Conservation (phyloP, 1,139 yeast species). For the Pneumocystis murina region DNA sequence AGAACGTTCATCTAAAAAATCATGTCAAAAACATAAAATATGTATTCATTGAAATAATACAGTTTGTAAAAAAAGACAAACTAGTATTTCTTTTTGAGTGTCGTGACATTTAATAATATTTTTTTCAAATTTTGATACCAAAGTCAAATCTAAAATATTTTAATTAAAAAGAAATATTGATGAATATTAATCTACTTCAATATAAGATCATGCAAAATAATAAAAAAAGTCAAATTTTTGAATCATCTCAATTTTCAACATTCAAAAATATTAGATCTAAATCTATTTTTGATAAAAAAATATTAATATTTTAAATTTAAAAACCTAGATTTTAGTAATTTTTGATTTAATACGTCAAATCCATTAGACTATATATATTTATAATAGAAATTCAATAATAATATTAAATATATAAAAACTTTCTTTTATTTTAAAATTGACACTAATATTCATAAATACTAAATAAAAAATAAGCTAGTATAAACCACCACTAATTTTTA, state of each 20-base stretch:
- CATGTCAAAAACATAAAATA: slow-evolving; percentile 14
- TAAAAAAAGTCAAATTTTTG: background rate
- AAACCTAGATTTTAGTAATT: background rate
- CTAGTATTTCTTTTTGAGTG: slow-evolving; percentile 15
- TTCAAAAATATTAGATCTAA: background rate
- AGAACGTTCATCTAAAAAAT: slow-evolving; percentile 13
- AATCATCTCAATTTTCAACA: background rate
- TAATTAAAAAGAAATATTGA: background rate
- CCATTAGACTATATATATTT: too few species aligned
- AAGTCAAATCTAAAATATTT: background rate
- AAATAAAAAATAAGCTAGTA: too few species aligned
- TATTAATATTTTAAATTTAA: background rate
- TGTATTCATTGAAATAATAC: slow-evolving; percentile 5
- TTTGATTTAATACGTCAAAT: too few species aligned
- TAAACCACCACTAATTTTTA: too few species aligned
- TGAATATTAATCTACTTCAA: background rate
- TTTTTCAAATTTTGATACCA: background rate
- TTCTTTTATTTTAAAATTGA: too few species aligned
- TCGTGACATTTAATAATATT: slow-evolving; percentile 9
- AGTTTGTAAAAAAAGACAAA: background rate
- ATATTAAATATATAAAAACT: too few species aligned
- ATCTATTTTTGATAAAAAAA: background rate
- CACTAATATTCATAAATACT: too few species aligned
- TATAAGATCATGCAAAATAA: background rate
- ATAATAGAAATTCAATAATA: too few species aligned